Percentiles rank a stretch among this genome's conserved stretches.
phyloP scores from a whole-genome alignment of 495 filamentous ascomycete genomes.

The Aspergillus conjunctus region DNA sequence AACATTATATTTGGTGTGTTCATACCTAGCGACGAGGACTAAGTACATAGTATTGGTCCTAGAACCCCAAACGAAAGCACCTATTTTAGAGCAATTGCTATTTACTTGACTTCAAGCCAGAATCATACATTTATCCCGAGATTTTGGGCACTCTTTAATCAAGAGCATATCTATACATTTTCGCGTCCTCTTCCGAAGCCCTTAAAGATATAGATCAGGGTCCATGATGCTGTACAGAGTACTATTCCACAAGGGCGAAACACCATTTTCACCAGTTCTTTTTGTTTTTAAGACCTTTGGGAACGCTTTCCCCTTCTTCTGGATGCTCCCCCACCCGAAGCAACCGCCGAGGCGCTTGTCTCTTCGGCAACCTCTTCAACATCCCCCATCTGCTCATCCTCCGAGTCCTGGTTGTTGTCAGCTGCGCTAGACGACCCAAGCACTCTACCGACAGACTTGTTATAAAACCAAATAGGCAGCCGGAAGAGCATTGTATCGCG shows the following conservation, averaged over 20 bases:
- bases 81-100: no score
- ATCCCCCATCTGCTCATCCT: conserved; percentile 36
- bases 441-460: conserved; percentile 57
- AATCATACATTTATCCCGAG: background rate
- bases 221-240: background rate
- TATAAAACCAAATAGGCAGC: conserved; percentile 67
- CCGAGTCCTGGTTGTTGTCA: conserved; percentile 24
- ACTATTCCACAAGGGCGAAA: background rate
- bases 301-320: conserved; percentile 39
- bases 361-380: conserved; percentile 38
- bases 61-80: no score
- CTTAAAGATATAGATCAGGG: background rate
- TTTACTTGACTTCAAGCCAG: background rate
- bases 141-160: background rate
- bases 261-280: background rate
- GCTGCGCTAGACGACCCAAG: conserved; percentile 35
- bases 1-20: no score
- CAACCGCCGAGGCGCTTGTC: conserved; percentile 31
- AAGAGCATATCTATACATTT: conserved; percentile 19
- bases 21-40: no score
- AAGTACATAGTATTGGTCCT: no score
- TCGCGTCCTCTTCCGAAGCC: background rate
- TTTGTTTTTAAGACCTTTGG: conserved; percentile 33
- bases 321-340: conserved; percentile 28
- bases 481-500: conserved; percentile 70